Evolutionary conservation across 2,329 filamentous ascomycete genomes (phyloP).

Genomic region (Endoconidiophora polonica): DNA sequence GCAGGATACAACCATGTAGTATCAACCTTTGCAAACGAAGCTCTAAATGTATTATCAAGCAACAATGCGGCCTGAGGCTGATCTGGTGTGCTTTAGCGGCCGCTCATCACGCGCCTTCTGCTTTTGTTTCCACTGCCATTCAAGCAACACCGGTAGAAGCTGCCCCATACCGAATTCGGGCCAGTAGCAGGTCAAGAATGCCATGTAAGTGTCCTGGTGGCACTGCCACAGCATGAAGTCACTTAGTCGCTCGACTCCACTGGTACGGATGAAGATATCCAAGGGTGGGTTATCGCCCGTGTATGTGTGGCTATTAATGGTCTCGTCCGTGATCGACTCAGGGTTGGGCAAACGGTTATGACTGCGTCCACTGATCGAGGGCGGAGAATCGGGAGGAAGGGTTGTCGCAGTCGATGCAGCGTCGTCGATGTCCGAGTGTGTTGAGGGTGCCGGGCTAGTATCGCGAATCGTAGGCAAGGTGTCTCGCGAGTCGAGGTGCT

Average conservation of each 20-base stretch:
- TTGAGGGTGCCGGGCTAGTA: slow-evolving; percentile 29
- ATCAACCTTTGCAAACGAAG: neutral
- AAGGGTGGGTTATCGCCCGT: slow-evolving; percentile 73
- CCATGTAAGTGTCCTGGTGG: slow-evolving; percentile 79
- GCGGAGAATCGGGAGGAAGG: slow-evolving; percentile 35
- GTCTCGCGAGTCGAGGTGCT: slow-evolving; percentile 35
- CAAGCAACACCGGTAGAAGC: slow-evolving; percentile 79
- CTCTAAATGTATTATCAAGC: slow-evolving; percentile 3
- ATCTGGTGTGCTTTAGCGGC: slow-evolving; percentile 21
- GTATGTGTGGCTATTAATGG: slow-evolving; percentile 72
- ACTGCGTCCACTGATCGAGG: slow-evolving; percentile 18
- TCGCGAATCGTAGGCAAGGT: slow-evolving; percentile 33
- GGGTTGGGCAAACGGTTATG: slow-evolving; percentile 44
- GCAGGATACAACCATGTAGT: neutral
- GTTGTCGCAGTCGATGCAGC: slow-evolving; percentile 46
- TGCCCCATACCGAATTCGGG: slow-evolving; percentile 90
- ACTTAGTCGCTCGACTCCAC: slow-evolving; percentile 78
- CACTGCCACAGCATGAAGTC: slow-evolving; percentile 99
- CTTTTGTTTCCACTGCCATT: slow-evolving; percentile 63
- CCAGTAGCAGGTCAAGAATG: slow-evolving; percentile 86
- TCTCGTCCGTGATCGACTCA: slow-evolving; percentile 72
- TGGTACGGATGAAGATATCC: slow-evolving; percentile 82
- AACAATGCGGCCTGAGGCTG: slow-evolving; percentile 12
- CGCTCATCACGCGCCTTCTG: slow-evolving; percentile 35
- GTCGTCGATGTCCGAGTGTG: slow-evolving; percentile 31